A percentile compares a stretch with the other conserved stretches of the same genome.
These are phyloP conservation scores for Marchantia polymorpha DNA, from an alignment of 225 moss, liverwort and hornwort genomes.

Conservation along the genomic window DNA sequence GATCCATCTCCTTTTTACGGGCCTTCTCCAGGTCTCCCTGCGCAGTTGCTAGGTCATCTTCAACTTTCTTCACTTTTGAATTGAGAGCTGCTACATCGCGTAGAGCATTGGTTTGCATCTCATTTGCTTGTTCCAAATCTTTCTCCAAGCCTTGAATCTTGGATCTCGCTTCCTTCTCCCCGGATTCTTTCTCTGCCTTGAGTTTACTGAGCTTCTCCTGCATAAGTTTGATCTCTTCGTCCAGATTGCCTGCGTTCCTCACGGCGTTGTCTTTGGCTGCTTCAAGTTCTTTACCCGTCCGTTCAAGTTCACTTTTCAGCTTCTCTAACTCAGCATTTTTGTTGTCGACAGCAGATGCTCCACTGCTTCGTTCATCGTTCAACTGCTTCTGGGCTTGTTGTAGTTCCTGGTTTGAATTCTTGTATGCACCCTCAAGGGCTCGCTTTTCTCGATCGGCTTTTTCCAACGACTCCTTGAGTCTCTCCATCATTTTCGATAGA, in stretches of 20 bases:
- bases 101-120: background rate
- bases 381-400: conserved; percentile 22
- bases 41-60: background rate
- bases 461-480: conserved; percentile 36
- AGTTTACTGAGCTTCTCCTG: conserved; percentile 17
- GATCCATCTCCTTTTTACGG: background rate
- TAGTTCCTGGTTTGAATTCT: conserved; percentile 46
- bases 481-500: conserved; percentile 6
- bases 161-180: conserved; percentile 15
- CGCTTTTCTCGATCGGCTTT: conserved; percentile 38
- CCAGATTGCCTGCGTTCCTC: conserved; percentile 9
- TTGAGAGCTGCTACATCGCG: background rate
- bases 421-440: conserved; percentile 22
- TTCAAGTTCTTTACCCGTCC: conserved; percentile 25
- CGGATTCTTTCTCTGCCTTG: conserved; percentile 25
- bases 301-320: conserved; percentile 18
- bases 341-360: conserved; percentile 2
- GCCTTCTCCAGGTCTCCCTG: conserved; percentile 7
- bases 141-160: conserved; percentile 31
- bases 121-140: background rate
- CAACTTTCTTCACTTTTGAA: background rate
- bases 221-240: conserved; percentile 25
- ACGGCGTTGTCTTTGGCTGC: conserved; percentile 2
- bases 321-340: conserved; percentile 26
- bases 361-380: conserved; percentile 20